Evolutionary conservation across 2,329 filamentous ascomycete genomes (phyloP).

Genomic region (Teratosphaeria viscida): DNA sequence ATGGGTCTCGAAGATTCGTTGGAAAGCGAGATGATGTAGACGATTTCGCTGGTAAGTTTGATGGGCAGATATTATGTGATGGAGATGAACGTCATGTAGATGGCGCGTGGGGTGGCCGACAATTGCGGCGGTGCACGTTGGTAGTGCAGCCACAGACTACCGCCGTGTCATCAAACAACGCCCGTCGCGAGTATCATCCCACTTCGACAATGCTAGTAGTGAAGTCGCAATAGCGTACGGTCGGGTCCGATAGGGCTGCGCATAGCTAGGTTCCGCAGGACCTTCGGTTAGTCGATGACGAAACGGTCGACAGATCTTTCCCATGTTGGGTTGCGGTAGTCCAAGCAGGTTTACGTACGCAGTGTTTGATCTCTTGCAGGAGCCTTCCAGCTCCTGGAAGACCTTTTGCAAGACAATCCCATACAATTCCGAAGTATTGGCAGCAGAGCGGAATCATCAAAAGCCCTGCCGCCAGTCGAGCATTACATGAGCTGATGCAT

Average conservation of each 20-base stretch:
- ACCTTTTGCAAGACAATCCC: background rate
- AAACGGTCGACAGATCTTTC: background rate
- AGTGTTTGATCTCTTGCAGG: background rate
- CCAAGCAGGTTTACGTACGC: background rate
- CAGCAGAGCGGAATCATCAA: background rate
- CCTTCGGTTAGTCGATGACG: background rate
- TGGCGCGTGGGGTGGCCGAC: background rate
- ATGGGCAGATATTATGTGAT: background rate
- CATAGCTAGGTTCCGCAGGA: background rate
- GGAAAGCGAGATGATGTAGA: conserved; percentile 49
- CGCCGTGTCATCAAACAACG: background rate
- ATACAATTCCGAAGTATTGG: background rate
- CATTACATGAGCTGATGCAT: background rate
- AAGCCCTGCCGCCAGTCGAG: background rate
- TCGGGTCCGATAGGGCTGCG: background rate
- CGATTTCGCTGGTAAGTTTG: background rate
- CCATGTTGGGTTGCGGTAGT: background rate
- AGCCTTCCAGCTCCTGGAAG: too few relatives aligned
- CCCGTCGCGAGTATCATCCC: background rate
- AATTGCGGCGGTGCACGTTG: background rate
- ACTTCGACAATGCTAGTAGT: background rate
- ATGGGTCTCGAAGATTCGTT: conserved; percentile 65
- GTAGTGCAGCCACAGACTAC: background rate
- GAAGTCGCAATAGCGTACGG: background rate
- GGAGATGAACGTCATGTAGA: background rate